Evolutionary conservation across 2,329 filamentous ascomycete species (phyloP).

Genomic region (Diaporthe amygdali): DNA sequence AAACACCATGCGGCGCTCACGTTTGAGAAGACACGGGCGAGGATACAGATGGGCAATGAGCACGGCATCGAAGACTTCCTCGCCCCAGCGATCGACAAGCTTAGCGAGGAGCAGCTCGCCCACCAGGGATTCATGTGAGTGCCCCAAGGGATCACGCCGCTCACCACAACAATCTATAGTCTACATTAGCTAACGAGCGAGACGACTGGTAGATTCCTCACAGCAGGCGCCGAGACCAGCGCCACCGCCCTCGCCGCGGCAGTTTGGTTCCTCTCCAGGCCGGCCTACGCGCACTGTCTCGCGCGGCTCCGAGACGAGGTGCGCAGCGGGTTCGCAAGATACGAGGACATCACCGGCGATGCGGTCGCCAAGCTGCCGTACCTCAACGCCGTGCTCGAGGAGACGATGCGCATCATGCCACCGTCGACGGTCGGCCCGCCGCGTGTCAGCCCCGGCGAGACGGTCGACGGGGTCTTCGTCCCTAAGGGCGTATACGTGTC

Average conservation of each 20-base stretch:
- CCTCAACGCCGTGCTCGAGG: conserved; percentile 17
- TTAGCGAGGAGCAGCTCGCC: conserved; percentile 20
- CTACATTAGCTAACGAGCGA: neutral
- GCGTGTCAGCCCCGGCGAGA: conserved; percentile 33
- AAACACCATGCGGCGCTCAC: conserved; percentile 21
- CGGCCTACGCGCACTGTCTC: conserved; percentile 10
- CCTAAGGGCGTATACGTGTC: conserved; percentile 31
- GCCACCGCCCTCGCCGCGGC: conserved; percentile 25
- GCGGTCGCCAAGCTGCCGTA: neutral
- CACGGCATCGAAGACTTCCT: conserved; percentile 26
- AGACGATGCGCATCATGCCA: conserved; percentile 15
- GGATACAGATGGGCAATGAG: conserved; percentile 25
- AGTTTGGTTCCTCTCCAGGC: conserved; percentile 22
- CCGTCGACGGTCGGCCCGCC: conserved; percentile 31
- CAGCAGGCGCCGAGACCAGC: conserved; percentile 29
- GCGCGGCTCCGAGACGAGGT: conserved; percentile 24
- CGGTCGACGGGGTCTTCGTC: conserved; percentile 32
- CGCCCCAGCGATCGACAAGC: conserved; percentile 19
- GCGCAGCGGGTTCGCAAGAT: conserved; percentile 14
- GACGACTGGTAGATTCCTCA: conserved; percentile 20
- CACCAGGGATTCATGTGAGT: conserved; percentile 17
- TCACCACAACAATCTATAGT: too few species aligned
- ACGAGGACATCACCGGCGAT: conserved; percentile 26
- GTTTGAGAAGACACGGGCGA: conserved; percentile 24
- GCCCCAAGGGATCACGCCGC: fast-evolving